Percentiles rank a stretch among this genome's conserved stretches.
Conservation (phyloP, 441 rosid species). For the Euphorbia corollata region DNA sequence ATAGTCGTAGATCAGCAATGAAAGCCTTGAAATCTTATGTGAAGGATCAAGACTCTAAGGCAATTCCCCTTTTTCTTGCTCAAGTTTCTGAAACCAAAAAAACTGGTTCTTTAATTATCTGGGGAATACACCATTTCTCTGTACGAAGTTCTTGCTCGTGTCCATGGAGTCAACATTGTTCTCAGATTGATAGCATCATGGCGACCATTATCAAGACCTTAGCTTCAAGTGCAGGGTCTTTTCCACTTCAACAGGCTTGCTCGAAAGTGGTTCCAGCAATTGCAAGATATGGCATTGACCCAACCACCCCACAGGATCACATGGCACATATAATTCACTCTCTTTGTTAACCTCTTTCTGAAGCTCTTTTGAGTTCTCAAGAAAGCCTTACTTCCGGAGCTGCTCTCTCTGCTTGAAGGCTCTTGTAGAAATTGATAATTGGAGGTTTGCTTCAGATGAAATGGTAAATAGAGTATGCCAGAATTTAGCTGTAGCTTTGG, state of each 20-base stretch:
- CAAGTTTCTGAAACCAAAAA: slow-evolving; percentile 94
- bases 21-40: slow-evolving; percentile 82
- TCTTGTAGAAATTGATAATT: slow-evolving; percentile 85
- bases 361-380: slow-evolving; percentile 66
- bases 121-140: slow-evolving; percentile 95
- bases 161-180: slow-evolving; percentile 83
- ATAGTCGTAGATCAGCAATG: slow-evolving; percentile 89
- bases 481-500: slow-evolving; percentile 82
- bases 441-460: slow-evolving; percentile 76
- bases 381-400: slow-evolving; percentile 88
- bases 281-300: slow-evolving; percentile 90
- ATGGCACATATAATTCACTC: slow-evolving; percentile 65
- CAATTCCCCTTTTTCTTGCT: slow-evolving; percentile 79
- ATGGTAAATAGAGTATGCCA: slow-evolving; percentile 87
- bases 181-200: slow-evolving; percentile 82
- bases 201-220: slow-evolving; percentile 63
- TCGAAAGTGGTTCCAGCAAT: slow-evolving; percentile 92
- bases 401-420: slow-evolving; percentile 91
- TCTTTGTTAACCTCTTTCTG: slow-evolving; percentile 77
- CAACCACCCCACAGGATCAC: slow-evolving; percentile 65
- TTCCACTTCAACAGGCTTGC: slow-evolving; percentile 91
- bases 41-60: slow-evolving; percentile 77
- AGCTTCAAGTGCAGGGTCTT: slow-evolving; percentile 82
- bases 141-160: slow-evolving; percentile 91
- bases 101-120: slow-evolving; percentile 61